Conservation (phyloP, 2,329 filamentous ascomycete genomes). For the Colletotrichum godetiae region DNA sequence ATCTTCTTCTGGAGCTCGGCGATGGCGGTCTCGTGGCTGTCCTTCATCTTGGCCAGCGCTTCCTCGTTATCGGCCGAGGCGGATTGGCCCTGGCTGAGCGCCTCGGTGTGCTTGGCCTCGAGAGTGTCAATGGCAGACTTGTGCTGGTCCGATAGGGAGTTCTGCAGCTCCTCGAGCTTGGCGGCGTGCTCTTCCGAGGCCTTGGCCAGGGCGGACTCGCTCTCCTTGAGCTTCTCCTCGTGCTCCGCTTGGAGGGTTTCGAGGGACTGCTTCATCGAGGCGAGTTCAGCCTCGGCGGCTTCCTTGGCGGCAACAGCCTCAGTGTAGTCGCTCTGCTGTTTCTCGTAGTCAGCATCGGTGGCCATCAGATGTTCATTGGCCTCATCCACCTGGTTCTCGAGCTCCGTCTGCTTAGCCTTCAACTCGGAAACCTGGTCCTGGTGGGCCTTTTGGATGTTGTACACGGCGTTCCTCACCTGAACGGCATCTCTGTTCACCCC, state of each 20-base stretch:
- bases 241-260: conserved; percentile 57
- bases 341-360: conserved; percentile 63
- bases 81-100: conserved; percentile 59
- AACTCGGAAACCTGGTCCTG: conserved; percentile 60
- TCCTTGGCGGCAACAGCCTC: conserved; percentile 63
- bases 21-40: conserved; percentile 59
- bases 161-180: conserved; percentile 63
- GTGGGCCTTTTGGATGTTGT: conserved; percentile 41
- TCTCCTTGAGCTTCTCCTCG: conserved; percentile 49
- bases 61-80: conserved; percentile 60
- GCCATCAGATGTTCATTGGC: conserved; percentile 61
- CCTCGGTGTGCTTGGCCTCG: conserved; percentile 63
- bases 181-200: conserved; percentile 59
- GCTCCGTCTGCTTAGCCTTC: conserved; percentile 59
- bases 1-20: conserved; percentile 66
- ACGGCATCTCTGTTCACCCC: conserved; percentile 57
- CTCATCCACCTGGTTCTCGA: conserved; percentile 61
- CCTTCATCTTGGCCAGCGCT: conserved; percentile 61
- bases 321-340: conserved; percentile 60
- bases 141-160: conserved; percentile 62
- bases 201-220: conserved; percentile 49
- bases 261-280: conserved; percentile 61
- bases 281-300: conserved; percentile 59
- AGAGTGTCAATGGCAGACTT: conserved; percentile 59
- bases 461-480: conserved; percentile 45